Conservation (phyloP, 129 eudicot species). For the Erigeron canadensis region DNA sequence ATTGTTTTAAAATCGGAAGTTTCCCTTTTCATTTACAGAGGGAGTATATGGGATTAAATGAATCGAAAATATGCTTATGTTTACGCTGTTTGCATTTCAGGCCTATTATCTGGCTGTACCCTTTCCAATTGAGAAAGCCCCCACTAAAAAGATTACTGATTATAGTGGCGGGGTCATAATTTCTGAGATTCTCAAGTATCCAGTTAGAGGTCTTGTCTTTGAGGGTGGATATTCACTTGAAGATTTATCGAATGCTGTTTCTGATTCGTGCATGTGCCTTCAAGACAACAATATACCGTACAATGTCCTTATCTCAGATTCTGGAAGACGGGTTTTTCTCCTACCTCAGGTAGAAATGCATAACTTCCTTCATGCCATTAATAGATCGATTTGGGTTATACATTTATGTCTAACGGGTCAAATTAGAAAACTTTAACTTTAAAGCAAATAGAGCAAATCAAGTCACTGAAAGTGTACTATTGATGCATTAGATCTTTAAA, state of each 20-base stretch:
- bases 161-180: conserved; percentile 57
- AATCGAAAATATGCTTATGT: conserved; percentile 7
- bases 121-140: conserved; percentile 92
- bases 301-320: conserved; percentile 88
- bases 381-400: not conserved
- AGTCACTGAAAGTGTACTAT: not conserved
- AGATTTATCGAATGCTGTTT: conserved; percentile 68
- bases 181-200: conserved; percentile 66
- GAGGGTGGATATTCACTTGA: conserved; percentile 75
- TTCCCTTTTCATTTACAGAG: not conserved
- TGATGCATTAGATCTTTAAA: too few species aligned
- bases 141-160: conserved; percentile 60
- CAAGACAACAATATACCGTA: conserved; percentile 91
- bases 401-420: too few species aligned
- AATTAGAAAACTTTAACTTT: too few species aligned
- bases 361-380: not conserved
- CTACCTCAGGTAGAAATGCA: conserved; percentile 76
- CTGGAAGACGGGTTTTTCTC: conserved; percentile 78
- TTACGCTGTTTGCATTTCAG: conserved; percentile 34
- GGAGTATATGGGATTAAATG: conserved; percentile 10
- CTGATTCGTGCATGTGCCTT: conserved; percentile 87
- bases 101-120: conserved; percentile 81
- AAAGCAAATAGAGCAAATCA: not conserved
- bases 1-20: not conserved
- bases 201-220: conserved; percentile 86